Percentiles rank a stretch among this genome's conserved stretches.
phyloP scores from a whole-genome alignment of 306 rosid species.

The Luffa acutangula region DNA sequence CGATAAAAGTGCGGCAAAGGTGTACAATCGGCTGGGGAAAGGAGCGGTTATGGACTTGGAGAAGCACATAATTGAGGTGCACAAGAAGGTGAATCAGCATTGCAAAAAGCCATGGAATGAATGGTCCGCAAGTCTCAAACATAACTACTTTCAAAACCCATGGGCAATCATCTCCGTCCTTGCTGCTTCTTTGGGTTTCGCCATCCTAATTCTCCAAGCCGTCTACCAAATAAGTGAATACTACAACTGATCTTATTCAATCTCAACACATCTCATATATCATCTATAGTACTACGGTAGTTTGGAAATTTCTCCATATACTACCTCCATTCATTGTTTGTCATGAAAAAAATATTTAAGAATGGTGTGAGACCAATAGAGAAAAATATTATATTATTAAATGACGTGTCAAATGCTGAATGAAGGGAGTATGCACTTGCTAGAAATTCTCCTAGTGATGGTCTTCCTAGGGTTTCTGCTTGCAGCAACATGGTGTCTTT shows the following conservation, averaged over 20 bases:
- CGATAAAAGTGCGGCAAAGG: conserved; percentile 10
- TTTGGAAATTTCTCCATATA: no score
- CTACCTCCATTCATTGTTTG: no score
- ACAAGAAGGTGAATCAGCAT: neutral
- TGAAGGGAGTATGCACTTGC: no score
- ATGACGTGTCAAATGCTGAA: no score
- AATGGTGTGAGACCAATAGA: no score
- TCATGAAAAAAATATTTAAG: no score
- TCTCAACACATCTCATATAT: no score
- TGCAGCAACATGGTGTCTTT: no score
- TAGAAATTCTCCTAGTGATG: no score
- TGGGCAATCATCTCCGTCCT: conserved; percentile 14
- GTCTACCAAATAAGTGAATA: neutral
- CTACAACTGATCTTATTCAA: neutral
- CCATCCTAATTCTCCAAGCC: neutral
- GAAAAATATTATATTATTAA: no score
- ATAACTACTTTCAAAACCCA: conserved; percentile 18
- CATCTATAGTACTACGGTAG: no score
- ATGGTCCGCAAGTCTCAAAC: conserved; percentile 18
- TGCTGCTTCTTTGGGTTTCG: conserved; percentile 16
- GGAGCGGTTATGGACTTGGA: conserved; percentile 3
- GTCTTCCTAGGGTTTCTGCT: no score
- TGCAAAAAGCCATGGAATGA: conserved; percentile 1
- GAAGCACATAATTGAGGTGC: neutral
- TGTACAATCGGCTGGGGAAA: conserved; percentile 14